phyloP scores from a whole-genome alignment of 31 red algal species.

The Endocladia muricata region DNA sequence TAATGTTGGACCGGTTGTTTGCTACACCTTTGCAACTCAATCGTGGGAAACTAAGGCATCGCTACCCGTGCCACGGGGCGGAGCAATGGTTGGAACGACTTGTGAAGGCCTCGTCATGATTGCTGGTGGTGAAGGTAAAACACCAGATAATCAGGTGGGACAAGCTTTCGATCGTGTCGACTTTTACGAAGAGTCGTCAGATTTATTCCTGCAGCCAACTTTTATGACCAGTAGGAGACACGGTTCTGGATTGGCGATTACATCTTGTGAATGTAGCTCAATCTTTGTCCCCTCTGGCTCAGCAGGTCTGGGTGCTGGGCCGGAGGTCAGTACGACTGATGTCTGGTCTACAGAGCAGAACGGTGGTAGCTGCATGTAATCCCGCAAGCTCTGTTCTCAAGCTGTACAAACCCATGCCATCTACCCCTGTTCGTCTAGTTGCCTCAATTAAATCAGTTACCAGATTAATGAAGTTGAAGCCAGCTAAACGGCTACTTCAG shows the following conservation, averaged over 20 bases:
- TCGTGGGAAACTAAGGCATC: slow-evolving; percentile 42
- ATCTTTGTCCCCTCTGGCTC: slow-evolving; percentile 54
- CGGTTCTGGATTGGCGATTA: slow-evolving; percentile 39
- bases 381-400: no score
- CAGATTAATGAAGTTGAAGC: no score
- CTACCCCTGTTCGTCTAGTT: no score
- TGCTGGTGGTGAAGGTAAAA: slow-evolving; percentile 55
- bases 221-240: slow-evolving; percentile 42
- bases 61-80: slow-evolving; percentile 29
- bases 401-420: no score
- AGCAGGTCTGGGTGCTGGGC: slow-evolving; percentile 38
- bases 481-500: no score
- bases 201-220: slow-evolving; percentile 12
- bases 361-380: no score
- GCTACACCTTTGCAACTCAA: slow-evolving; percentile 27
- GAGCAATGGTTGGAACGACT: slow-evolving; percentile 39
- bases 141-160: slow-evolving; percentile 6
- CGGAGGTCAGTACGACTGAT: slow-evolving; percentile 40
- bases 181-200: slow-evolving; percentile 24
- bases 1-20: slow-evolving; percentile 36
- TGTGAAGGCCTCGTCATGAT: slow-evolving; percentile 42
- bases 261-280: slow-evolving; percentile 40
- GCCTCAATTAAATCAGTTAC: no score
- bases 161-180: slow-evolving; percentile 50
- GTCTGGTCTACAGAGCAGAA: slow-evolving; percentile 26